These are phyloP conservation scores for Collybiopsis luxurians DNA, from an alignment of 768 basidiomycete genomes.

Conservation along the genomic window DNA sequence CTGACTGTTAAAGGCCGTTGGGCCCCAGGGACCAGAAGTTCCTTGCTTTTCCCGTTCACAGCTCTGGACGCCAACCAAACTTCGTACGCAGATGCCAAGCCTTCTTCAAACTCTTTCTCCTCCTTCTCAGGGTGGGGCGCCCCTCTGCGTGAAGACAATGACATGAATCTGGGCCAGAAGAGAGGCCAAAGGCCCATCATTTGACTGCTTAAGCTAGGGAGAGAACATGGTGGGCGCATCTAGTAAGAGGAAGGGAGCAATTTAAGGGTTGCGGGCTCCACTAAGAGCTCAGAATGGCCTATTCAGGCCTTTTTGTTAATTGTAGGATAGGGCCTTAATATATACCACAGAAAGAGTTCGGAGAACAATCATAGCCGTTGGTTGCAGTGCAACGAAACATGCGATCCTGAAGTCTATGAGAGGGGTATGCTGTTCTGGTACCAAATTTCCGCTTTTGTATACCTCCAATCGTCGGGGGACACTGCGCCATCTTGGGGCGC, in stretches of 20 bases:
- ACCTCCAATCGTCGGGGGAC: not conserved
- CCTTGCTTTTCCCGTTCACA: slow-evolving; percentile 42
- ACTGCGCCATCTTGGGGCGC: not conserved
- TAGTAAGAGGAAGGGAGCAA: not conserved
- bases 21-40: slow-evolving; percentile 60
- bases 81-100: slow-evolving; percentile 28
- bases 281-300: not conserved
- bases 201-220: not conserved
- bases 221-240: slow-evolving; percentile 2
- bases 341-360: slow-evolving; percentile 35
- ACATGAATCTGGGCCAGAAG: not conserved
- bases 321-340: slow-evolving; percentile 28
- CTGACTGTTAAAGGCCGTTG: slow-evolving; percentile 58
- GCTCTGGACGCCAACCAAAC: slow-evolving; percentile 60
- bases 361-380: slow-evolving; percentile 41
- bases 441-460: too few relatives aligned
- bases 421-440: not conserved
- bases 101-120: slow-evolving; percentile 9
- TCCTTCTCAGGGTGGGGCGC: not conserved
- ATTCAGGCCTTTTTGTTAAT: slow-evolving; percentile 18
- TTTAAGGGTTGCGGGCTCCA: not conserved
- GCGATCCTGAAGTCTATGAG: not conserved
- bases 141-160: not conserved
- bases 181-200: not conserved
- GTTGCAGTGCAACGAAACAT: slow-evolving; percentile 33